These are phyloP conservation scores for Claviceps citrina DNA, from an alignment of 2,329 filamentous ascomycete species.

Conservation along the genomic window DNA sequence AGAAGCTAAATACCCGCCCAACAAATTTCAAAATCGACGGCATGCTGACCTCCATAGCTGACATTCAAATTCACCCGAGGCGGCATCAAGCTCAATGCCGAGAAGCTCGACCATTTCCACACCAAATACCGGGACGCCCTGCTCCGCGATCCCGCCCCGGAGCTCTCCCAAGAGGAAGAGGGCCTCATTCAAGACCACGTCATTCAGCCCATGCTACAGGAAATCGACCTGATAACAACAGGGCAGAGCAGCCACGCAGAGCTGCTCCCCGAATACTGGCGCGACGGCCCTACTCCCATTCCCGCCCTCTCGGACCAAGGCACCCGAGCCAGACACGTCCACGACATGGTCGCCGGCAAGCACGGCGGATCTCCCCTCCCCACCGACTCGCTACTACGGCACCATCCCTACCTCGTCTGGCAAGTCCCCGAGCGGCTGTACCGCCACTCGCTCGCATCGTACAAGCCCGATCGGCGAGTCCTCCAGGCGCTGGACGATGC, in stretches of 20 bases:
- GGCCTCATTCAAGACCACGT: constrained; percentile 12
- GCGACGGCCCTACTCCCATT: constrained; percentile 12
- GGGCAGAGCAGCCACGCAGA: background rate
- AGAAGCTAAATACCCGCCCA: too few relatives aligned
- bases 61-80: constrained; percentile 80
- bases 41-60: constrained; percentile 39
- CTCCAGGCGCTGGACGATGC: constrained; percentile 13
- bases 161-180: constrained; percentile 11
- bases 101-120: constrained; percentile 71
- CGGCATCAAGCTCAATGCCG: constrained; percentile 66
- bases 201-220: constrained; percentile 10
- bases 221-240: constrained; percentile 13
- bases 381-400: constrained; percentile 10
- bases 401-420: constrained; percentile 25
- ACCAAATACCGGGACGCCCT: constrained; percentile 39
- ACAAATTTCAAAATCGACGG: too few relatives aligned
- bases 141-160: constrained; percentile 12
- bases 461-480: constrained; percentile 9
- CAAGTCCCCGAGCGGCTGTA: constrained; percentile 18
- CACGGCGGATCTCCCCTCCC: constrained; percentile 13
- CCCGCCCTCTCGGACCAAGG: constrained; percentile 11
- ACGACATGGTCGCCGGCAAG: constrained; percentile 10
- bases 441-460: constrained; percentile 12
- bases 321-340: constrained; percentile 10
- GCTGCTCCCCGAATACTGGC: constrained; percentile 11